Evolutionary conservation across 2,329 filamentous ascomycete species (phyloP), one percentile per base, ranked within the genome.

Genomic region (Fusarium sp.): DNA sequence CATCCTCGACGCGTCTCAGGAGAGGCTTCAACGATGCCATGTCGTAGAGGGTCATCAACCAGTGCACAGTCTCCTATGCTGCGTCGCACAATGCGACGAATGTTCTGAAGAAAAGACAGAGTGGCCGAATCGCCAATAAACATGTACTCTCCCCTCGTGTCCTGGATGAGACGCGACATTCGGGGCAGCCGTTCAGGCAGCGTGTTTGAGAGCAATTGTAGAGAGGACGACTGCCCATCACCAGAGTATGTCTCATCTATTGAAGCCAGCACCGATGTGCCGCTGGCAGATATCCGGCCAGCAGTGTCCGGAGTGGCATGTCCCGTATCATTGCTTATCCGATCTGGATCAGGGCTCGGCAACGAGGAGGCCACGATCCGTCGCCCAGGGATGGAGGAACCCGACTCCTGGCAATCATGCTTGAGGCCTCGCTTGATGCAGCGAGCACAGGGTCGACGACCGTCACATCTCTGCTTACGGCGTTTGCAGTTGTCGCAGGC

Each of bases 51-150:
- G 27, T 81, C 79, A 23, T 80, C 76, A 9, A 76, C 74, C 39
- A 81, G 77, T 9, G 75, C 31, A 44, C 79, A 80, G 4, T 70
- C 70, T 6, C 78, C 79, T 5, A 81, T 54, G 15, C 74, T 72
- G 23, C 76, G 71, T 6, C 72, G 71, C 0, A 79, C 77, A 16
- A 80, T 70, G 4, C 79, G 73, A 0, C 79, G 76, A 13, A 80
- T 79, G 23, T 77, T 77, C 30, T 80, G 77, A 2, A 80, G 65
- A 30, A 80, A 79, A 0, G 77, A 78, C 7, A 80, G 31, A 5
- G 77, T 79, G 8, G 78, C 78, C 16, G 79, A 78, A 63, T 80
- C 78, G n/a, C 79, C 78, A 30, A 81, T 76, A 48, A 80, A 81
- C 71, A 81, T 78, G 68, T 78, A 78, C 31, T 73, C 76, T 15